phyloP scores from a whole-genome alignment of 495 filamentous ascomycete species.

The Aspergillus egyptiacus region DNA sequence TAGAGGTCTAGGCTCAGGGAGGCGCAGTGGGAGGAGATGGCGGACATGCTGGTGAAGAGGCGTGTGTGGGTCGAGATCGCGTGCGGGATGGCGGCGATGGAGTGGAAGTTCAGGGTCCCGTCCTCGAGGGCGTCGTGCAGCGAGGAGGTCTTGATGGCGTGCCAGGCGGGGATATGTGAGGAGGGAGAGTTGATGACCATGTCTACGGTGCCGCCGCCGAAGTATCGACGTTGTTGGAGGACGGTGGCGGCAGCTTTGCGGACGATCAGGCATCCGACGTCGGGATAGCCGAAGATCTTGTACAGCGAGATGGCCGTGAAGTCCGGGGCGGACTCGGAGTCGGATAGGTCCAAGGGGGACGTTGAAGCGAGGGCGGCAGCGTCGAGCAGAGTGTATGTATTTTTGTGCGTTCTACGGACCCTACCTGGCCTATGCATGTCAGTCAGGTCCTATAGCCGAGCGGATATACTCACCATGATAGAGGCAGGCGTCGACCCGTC shows the following conservation, averaged over 20 bases:
- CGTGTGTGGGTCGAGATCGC: conserved; percentile 60
- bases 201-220: conserved; percentile 73
- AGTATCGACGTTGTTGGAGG: conserved; percentile 59
- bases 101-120: conserved; percentile 74
- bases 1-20: conserved; percentile 50
- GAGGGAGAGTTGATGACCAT: conserved; percentile 55
- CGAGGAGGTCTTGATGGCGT: conserved; percentile 50
- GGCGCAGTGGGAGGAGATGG: conserved; percentile 57
- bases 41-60: conserved; percentile 57
- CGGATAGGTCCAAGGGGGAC: conserved; percentile 53
- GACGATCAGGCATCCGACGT: conserved; percentile 66
- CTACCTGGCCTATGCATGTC: conserved; percentile 47
- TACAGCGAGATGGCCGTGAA: conserved; percentile 70
- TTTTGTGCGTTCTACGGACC: conserved; percentile 42
- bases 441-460: neutral
- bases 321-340: conserved; percentile 58
- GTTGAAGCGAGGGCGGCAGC: conserved; percentile 69
- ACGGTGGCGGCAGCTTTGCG: conserved; percentile 57
- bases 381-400: conserved; percentile 63
- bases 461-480: conserved; percentile 1
- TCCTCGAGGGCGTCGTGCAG: conserved; percentile 69
- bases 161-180: conserved; percentile 39
- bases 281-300: conserved; percentile 79
- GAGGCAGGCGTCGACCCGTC: conserved; percentile 62
- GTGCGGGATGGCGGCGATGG: conserved; percentile 62